Conservation (phyloP, 192 early-diverging fungal genomes). For the Jimgerdemannia lactiflua region DNA sequence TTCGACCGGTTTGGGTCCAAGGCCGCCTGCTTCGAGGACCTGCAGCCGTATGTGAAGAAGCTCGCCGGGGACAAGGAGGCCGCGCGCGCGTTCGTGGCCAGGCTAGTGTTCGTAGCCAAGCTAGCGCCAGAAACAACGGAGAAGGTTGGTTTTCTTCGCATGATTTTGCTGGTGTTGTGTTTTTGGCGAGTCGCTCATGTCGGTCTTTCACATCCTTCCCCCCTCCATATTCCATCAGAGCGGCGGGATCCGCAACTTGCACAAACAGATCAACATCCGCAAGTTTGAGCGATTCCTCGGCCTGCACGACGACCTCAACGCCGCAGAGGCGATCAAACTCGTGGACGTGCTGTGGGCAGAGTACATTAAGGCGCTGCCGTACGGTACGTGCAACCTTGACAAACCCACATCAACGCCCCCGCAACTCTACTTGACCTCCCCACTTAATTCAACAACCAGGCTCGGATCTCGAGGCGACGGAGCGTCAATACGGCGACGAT, state of each 20-base stretch:
- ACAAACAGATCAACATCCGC: conserved; percentile 31
- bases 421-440: conserved; percentile 6
- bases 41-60: conserved; percentile 50
- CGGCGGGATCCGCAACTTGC: conserved; percentile 28
- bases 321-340: conserved; percentile 15
- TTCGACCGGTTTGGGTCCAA: conserved; percentile 61
- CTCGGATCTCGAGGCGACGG: conserved; percentile 59
- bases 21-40: conserved; percentile 74
- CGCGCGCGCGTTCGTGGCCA: conserved; percentile 31
- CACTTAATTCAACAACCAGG: conserved; percentile 18
- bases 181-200: neutral
- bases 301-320: conserved; percentile 2
- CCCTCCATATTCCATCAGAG: conserved; percentile 8
- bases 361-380: conserved; percentile 40
- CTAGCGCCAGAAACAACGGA: conserved; percentile 28
- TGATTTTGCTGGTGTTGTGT: neutral
- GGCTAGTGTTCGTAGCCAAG: conserved; percentile 21
- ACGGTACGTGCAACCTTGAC: conserved; percentile 32
- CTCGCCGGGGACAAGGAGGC: conserved; percentile 19
- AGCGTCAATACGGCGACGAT: conserved; percentile 80
- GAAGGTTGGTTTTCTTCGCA: neutral
- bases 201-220: neutral
- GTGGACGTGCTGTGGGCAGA: conserved; percentile 32
- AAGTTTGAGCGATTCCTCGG: conserved; percentile 36
- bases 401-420: neutral